Percentiles rank a stretch among this genome's conserved stretches.
phyloP scores from a whole-genome alignment of 495 filamentous ascomycete species.

The Copromyces sp. region DNA sequence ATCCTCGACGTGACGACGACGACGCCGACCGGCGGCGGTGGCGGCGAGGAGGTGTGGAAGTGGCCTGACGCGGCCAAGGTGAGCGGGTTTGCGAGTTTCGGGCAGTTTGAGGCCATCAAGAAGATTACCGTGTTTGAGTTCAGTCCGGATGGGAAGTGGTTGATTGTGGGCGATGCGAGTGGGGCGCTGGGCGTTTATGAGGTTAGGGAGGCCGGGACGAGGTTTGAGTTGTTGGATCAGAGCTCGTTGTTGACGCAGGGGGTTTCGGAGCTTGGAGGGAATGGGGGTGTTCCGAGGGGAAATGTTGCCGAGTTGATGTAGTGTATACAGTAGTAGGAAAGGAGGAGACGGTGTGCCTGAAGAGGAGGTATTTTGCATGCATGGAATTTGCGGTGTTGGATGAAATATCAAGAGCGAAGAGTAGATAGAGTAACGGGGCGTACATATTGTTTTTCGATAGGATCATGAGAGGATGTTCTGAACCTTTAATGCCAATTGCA shows the following conservation, averaged over 20 bases:
- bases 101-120: constrained; percentile 14
- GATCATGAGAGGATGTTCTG: neutral
- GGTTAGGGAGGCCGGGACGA: constrained; percentile 7
- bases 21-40: neutral
- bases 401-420: neutral
- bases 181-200: constrained; percentile 19
- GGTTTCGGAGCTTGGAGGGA: neutral
- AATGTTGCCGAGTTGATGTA: neutral
- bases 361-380: too few species aligned
- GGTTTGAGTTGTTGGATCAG: constrained; percentile 10
- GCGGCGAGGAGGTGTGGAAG: constrained; percentile 14
- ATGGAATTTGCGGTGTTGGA: neutral
- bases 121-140: constrained; percentile 24
- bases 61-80: constrained; percentile 11
- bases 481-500: fast-evolving
- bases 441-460: neutral
- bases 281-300: neutral
- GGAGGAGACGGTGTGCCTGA: too few species aligned
- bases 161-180: constrained; percentile 17
- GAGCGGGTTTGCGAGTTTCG: constrained; percentile 10
- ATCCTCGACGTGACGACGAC: constrained; percentile 11
- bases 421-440: neutral
- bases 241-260: neutral
- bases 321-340: too few species aligned
- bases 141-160: constrained; percentile 11